phyloP scores from a whole-genome alignment of 2,329 filamentous ascomycete species.

The Ophiostoma quercus region DNA sequence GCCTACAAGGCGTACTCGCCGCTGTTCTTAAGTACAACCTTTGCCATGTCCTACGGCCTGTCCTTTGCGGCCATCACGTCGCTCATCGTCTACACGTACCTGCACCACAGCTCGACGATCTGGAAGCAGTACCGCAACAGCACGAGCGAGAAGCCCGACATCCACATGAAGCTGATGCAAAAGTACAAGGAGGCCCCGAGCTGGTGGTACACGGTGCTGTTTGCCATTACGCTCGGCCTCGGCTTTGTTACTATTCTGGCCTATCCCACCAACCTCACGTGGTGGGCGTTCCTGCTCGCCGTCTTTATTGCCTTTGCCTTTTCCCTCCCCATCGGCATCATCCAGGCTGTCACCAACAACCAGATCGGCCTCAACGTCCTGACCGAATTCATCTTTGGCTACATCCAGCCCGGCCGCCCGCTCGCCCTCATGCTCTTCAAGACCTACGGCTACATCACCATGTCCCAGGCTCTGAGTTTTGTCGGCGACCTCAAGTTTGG shows the following conservation, averaged over 20 bases:
- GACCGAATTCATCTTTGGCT: constrained; percentile 68
- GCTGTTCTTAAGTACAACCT: constrained; percentile 66
- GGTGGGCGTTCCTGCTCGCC: constrained; percentile 67
- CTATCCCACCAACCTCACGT: constrained; percentile 62
- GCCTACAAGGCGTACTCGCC: constrained; percentile 65
- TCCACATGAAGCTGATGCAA: constrained; percentile 60
- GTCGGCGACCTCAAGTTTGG: constrained; percentile 61
- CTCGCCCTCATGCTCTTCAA: constrained; percentile 76
- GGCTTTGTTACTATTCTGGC: constrained; percentile 52
- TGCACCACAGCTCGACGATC: constrained; percentile 63
- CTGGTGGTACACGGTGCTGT: constrained; percentile 59
- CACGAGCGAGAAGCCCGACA: constrained; percentile 55
- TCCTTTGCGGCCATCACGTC: constrained; percentile 68
- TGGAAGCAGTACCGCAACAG: constrained; percentile 58
- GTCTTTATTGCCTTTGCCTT: constrained; percentile 60
- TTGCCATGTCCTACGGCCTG: constrained; percentile 63
- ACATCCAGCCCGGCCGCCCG: constrained; percentile 65
- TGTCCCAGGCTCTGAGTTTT: constrained; percentile 61
- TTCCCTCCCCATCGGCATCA: constrained; percentile 60
- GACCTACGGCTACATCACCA: constrained; percentile 65
- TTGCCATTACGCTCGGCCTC: constrained; percentile 48
- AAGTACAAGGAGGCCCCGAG: constrained; percentile 59
- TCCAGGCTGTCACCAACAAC: constrained; percentile 56
- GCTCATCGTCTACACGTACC: constrained; percentile 60
- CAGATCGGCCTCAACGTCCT: constrained; percentile 64